Conservation (phyloP, 2,329 filamentous ascomycete species). For the Neonectria punicea region DNA sequence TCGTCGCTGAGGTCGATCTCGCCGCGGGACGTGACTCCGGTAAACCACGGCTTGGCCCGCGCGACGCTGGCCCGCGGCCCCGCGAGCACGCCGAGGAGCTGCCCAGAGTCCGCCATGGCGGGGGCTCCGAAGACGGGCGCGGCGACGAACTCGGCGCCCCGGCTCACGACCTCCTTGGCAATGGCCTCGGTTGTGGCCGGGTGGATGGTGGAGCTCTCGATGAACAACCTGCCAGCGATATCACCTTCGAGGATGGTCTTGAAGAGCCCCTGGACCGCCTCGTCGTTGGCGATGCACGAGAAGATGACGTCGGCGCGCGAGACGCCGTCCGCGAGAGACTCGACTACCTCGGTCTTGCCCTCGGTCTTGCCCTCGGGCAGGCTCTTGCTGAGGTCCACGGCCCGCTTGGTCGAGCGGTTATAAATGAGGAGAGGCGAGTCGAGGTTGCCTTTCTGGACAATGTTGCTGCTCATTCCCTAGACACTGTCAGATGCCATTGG, state of each 20-base stretch:
- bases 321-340: slow-evolving; percentile 73
- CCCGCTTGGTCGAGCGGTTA: slow-evolving; percentile 78
- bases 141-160: slow-evolving; percentile 79
- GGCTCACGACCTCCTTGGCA: slow-evolving; percentile 64
- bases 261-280: slow-evolving; percentile 73
- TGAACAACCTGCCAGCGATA: slow-evolving; percentile 78
- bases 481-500: slow-evolving; percentile 3
- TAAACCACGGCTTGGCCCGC: slow-evolving; percentile 75
- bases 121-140: slow-evolving; percentile 77
- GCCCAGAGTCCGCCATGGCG: slow-evolving; percentile 75
- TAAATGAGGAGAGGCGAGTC: slow-evolving; percentile 78
- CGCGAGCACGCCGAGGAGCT: slow-evolving; percentile 78
- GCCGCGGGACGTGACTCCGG: slow-evolving; percentile 75
- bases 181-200: slow-evolving; percentile 80
- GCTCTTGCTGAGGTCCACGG: slow-evolving; percentile 69
- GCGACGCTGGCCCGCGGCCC: slow-evolving; percentile 70
- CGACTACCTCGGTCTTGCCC: slow-evolving; percentile 72
- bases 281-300: slow-evolving; percentile 82
- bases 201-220: slow-evolving; percentile 90
- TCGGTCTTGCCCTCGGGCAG: slow-evolving; percentile 71
- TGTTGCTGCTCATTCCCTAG: slow-evolving; percentile 85
- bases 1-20: slow-evolving; percentile 78
- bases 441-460: slow-evolving; percentile 80
- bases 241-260: slow-evolving; percentile 63
- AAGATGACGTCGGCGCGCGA: slow-evolving; percentile 81